Base-by-base conservation (phyloP, 2,329 filamentous ascomycete genomes). In the Phyllosticta citribraziliensis region DNA sequence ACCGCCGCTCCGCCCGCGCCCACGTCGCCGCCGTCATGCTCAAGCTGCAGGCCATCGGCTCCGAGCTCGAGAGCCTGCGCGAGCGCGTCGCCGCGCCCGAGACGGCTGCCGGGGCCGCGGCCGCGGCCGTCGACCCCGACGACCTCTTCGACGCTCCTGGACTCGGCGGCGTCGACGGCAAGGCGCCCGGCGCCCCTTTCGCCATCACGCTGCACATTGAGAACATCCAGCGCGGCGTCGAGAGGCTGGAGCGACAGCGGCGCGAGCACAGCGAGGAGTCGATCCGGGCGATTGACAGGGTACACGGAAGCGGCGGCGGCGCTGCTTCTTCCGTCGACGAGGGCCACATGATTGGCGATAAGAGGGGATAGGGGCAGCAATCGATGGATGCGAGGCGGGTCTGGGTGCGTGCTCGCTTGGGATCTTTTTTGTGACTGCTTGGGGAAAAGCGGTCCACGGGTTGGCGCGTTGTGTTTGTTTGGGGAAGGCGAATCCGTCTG, bases 171-270 rank as follows among this genome's bases (percentile, higher is more conserved):
- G 27, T 53, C 5, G 59, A 60, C 3, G 53, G 33, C 4, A 47
- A 47, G 40, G 40, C 17, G 14, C 5, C 3, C n/a, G 14, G 12
- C 6, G 58, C 40, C 1, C 53, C 55, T 12, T 22, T 61, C 33
- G 88, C 88, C 2, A 75, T 94, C 4, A 81, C 82, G 57, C 85
- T 90, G 52, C 88, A 94, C 69, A 85, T 94, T 51, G 85, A 90
- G 66, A 86, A 84, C 61, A 91, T 94, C 64, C 80, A 88, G 62
- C 77, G 84, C 56, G 87, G 88, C 0, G 84, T 92, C 1, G 87
- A 91, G 72, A 79, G 89, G 64, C 74, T 94, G 63, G 85, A 89
- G 70, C 74, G 76, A 22, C 84, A 86, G 55, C 79, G 88, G 63
- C 79, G 81, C 52, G 81, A 83, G 63, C 82, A 84, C n/a, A n/a